Percentiles rank a stretch among this genome's conserved stretches.
These are phyloP conservation scores for Boletus huronensis DNA, from an alignment of 768 basidiomycete genomes.

Conservation along the genomic window DNA sequence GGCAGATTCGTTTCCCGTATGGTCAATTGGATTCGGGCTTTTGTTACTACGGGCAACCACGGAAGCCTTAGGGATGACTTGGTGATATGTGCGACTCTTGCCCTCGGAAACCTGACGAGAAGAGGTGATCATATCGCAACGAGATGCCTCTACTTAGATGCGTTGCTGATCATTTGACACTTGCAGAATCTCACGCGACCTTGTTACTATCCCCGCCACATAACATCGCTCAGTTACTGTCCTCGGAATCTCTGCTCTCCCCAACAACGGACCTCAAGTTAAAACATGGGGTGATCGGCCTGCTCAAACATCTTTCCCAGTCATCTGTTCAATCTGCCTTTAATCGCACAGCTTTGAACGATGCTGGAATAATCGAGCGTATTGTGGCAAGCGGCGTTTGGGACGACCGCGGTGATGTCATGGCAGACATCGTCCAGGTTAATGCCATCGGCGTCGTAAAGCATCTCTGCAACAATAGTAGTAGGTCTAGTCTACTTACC, in stretches of 20 bases:
- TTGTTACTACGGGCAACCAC: constrained; percentile 38
- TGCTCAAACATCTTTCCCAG: constrained; percentile 84
- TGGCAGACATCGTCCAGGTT: constrained; percentile 84
- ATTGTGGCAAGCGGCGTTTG: constrained; percentile 65
- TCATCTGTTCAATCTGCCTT: constrained; percentile 51
- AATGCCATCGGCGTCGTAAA: constrained; percentile 86
- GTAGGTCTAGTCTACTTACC: constrained; percentile 40
- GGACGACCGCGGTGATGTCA: constrained; percentile 66
- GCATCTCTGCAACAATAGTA: constrained; percentile 75
- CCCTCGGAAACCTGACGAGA: constrained; percentile 77
- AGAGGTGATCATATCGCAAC: constrained; percentile 48
- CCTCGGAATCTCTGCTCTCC: constrained; percentile 53
- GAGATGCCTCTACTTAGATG: background rate
- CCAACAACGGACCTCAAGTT: constrained; percentile 68
- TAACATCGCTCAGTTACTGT: constrained; percentile 58
- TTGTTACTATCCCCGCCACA: constrained; percentile 64
- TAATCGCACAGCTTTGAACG: constrained; percentile 58
- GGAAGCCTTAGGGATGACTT: constrained; percentile 62
- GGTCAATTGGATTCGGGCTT: constrained; percentile 69
- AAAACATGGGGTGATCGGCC: constrained; percentile 84
- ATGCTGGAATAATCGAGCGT: constrained; percentile 59
- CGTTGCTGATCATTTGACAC: constrained; percentile 6
- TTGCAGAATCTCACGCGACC: constrained; percentile 53
- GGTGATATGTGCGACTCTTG: constrained; percentile 76
- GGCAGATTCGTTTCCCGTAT: constrained; percentile 70